Evolutionary conservation across 2,329 filamentous ascomycete species (phyloP).

Genomic region (Pseudocercospora eumusae): DNA sequence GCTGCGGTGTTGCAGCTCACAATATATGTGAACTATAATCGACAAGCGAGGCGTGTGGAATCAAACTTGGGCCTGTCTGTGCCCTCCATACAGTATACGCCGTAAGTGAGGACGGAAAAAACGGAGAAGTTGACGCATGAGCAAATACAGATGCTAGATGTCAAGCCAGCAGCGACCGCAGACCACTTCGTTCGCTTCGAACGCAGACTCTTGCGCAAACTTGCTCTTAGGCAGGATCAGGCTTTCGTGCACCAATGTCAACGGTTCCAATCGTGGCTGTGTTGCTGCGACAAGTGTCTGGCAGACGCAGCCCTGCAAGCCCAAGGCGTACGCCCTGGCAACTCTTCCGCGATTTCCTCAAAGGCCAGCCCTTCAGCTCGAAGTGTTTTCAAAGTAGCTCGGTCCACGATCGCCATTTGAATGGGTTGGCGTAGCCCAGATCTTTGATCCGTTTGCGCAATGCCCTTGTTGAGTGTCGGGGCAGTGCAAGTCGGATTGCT

Average conservation of each 20-base stretch:
- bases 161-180: neutral
- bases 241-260: neutral
- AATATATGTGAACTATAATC: neutral
- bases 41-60: neutral
- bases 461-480: neutral
- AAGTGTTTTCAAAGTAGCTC: neutral
- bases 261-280: neutral
- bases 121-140: neutral
- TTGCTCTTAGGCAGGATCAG: neutral
- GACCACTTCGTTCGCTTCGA: neutral
- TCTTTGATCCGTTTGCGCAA: neutral
- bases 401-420: neutral
- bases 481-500: neutral
- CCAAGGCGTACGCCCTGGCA: neutral
- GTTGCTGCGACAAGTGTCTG: neutral
- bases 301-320: neutral
- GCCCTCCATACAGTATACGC: neutral
- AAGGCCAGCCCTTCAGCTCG: neutral
- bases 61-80: neutral
- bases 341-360: neutral
- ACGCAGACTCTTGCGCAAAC: no score
- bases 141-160: neutral
- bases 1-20: conserved; percentile 7
- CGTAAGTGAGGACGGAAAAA: neutral
- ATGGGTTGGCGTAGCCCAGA: neutral